Evolutionary conservation across 2,329 filamentous ascomycete genomes (phyloP).

Genomic region (Aspergillus amoenus): DNA sequence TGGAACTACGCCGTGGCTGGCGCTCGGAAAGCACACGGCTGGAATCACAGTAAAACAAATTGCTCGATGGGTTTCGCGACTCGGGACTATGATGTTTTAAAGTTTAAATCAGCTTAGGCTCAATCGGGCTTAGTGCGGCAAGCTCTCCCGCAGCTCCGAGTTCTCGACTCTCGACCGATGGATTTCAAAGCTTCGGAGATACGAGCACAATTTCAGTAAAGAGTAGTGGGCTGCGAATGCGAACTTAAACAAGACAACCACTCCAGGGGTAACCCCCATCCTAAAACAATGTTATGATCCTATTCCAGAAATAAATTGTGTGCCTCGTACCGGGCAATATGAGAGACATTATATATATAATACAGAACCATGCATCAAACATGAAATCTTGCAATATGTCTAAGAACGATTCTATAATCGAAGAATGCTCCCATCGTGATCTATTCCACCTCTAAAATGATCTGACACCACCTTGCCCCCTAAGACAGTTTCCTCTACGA

Average conservation of each 20-base stretch:
- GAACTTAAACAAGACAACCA: too few species aligned
- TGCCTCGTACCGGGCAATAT: too few species aligned
- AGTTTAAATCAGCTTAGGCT: neutral
- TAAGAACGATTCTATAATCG: conserved; percentile 47
- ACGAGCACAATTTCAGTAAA: neutral
- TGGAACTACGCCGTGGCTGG: conserved; percentile 2
- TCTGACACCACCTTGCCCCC: conserved; percentile 81
- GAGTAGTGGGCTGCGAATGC: too few species aligned
- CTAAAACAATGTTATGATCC: too few species aligned
- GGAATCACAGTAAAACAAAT: neutral
- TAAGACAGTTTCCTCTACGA: conserved; percentile 81
- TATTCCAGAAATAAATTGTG: too few species aligned
- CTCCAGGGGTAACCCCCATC: too few species aligned
- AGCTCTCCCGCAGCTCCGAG: neutral
- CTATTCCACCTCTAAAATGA: conserved; percentile 84
- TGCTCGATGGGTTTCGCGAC: neutral
- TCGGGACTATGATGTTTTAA: conserved; percentile 2
- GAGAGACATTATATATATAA: too few species aligned
- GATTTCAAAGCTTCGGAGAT: neutral
- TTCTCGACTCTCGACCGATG: neutral
- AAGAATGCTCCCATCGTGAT: conserved; percentile 69
- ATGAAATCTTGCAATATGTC: neutral
- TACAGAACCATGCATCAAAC: too few species aligned
- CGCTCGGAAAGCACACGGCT: neutral
- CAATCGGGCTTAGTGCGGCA: conserved; percentile 1